A percentile compares a stretch with the other conserved stretches of the same genome.
Conservation (phyloP, 2,329 filamentous ascomycete species). For the Aspergillus transmontanensis region DNA sequence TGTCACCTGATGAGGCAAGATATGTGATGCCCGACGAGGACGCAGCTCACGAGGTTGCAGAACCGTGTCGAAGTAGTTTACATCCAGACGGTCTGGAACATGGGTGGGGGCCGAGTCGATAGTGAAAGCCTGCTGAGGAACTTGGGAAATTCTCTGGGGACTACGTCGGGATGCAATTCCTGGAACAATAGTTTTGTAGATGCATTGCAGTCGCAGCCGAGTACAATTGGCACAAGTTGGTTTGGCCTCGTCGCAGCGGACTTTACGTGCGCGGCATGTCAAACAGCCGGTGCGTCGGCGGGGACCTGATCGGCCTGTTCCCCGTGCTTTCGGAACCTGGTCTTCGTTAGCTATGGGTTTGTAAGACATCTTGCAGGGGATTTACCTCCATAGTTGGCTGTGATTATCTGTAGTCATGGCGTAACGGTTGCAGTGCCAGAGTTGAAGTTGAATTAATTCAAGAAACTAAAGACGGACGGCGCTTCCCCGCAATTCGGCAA, state of each 20-base stretch:
- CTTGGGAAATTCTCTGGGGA: not conserved
- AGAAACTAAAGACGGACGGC: not conserved
- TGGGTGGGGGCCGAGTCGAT: not conserved
- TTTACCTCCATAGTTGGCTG: not conserved
- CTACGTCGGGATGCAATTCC: conserved; percentile 13
- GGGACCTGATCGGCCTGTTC: conserved; percentile 37
- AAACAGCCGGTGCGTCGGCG: conserved; percentile 38
- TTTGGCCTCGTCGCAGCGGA: conserved; percentile 39
- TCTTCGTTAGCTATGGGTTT: conserved; percentile 3
- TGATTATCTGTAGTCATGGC: not conserved
- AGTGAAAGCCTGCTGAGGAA: not conserved
- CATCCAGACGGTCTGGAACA: conserved; percentile 21
- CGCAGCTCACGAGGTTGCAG: conserved; percentile 29
- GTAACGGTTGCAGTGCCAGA: not conserved
- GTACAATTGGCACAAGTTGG: conserved; percentile 39
- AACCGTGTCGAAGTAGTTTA: conserved; percentile 33
- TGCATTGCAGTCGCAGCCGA: conserved; percentile 33
- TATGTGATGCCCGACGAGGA: not conserved
- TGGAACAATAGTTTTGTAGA: conserved; percentile 30
- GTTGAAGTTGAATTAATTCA: not conserved
- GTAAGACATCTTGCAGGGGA: not conserved
- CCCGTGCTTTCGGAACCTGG: conserved; percentile 32
- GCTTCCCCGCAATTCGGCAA: not conserved
- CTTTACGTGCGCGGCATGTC: conserved; percentile 39
- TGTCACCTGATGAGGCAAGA: not conserved